Conservation (phyloP, 768 basidiomycete genomes). For the Leucosporidium scottii region DNA sequence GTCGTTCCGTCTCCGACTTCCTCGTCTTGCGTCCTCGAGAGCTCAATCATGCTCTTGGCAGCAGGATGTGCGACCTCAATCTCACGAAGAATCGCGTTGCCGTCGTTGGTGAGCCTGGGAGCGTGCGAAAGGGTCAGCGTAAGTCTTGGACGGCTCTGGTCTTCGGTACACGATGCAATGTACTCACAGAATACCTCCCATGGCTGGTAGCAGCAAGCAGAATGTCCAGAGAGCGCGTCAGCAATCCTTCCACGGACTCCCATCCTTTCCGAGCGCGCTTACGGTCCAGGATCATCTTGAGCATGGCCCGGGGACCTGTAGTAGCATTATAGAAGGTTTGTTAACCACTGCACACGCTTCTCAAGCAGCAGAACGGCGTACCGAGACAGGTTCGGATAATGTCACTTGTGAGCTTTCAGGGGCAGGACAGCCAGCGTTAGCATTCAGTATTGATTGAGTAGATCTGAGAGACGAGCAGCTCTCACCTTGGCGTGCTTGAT, state of each 20-base stretch:
- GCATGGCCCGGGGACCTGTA: conserved; percentile 86
- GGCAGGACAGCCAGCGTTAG: no score
- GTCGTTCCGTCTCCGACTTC: conserved; percentile 99
- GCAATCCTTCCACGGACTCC: background rate
- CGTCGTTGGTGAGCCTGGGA: conserved; percentile 85
- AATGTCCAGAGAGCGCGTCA: conserved; percentile 1
- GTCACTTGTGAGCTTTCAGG: no score
- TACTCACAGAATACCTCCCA: conserved; percentile 90
- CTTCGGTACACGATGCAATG: background rate
- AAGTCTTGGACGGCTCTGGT: background rate
- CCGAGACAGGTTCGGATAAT: conserved; percentile 95
- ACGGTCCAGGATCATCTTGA: conserved; percentile 94
- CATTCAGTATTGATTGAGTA: no score
- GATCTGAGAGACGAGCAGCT: no score
- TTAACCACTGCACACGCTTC: no score
- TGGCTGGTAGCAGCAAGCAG: conserved; percentile 40
- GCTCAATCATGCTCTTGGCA: conserved; percentile 94
- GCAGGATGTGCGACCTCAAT: conserved; percentile 99
- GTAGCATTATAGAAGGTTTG: no score
- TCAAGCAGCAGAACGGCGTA: no score
- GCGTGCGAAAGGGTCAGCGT: background rate
- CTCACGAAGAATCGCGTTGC: conserved; percentile 96
- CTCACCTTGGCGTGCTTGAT: conserved; percentile 91
- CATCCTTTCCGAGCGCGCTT: background rate
- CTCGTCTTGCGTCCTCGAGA: conserved; percentile 94